Conservation (phyloP, 2,329 filamentous ascomycete species). For the Hypoxylon rubiginosum region DNA sequence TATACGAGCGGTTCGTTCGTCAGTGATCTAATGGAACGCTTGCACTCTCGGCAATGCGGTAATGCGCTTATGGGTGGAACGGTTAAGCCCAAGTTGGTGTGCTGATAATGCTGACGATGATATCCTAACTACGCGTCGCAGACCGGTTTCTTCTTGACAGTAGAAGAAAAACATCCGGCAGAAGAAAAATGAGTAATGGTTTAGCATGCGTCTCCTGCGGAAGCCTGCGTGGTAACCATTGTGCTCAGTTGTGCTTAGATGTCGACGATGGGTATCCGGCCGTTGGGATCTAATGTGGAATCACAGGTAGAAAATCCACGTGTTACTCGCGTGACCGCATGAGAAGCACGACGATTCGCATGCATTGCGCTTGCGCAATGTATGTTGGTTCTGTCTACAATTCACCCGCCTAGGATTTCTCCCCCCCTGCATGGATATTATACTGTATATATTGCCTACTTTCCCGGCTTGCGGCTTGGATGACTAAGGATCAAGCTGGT, state of each 20-base stretch:
- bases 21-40: neutral
- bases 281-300: neutral
- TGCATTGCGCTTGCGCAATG: slow-evolving; percentile 14
- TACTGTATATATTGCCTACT: neutral
- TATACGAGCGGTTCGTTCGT: neutral
- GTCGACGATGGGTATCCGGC: neutral
- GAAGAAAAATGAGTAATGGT: neutral
- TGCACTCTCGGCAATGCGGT: neutral
- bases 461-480: neutral
- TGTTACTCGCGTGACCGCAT: slow-evolving; percentile 21
- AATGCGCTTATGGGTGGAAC: no score
- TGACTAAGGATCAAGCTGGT: slow-evolving; percentile 1
- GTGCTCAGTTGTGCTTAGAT: neutral
- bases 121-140: no score
- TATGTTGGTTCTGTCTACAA: slow-evolving; percentile 13
- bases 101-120: neutral
- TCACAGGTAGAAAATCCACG: slow-evolving; percentile 17
- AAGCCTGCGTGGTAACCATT: slow-evolving; percentile 4
- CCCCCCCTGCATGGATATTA: neutral
- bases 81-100: no score
- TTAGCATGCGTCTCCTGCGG: neutral
- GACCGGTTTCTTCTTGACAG: no score
- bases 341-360: slow-evolving; percentile 13
- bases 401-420: slow-evolving; percentile 13
- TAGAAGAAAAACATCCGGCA: neutral